A percentile compares a stretch with the other conserved stretches of the same genome.
phyloP scores from a whole-genome alignment of 306 rosid species.

The Oemleria cerasiformis region DNA sequence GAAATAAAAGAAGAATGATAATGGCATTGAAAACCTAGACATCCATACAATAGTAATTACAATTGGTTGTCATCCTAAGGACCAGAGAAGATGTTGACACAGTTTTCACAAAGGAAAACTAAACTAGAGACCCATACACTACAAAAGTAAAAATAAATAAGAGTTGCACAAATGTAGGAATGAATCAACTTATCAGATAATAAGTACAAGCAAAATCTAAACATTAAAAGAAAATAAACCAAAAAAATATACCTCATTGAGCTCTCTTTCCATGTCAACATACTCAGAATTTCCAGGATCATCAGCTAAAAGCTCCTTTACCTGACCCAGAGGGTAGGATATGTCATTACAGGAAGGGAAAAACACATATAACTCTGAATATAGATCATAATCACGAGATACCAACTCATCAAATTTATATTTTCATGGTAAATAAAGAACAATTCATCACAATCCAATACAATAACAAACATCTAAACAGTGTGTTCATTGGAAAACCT shows the following conservation, averaged over 20 bases:
- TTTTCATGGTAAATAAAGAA: not conserved
- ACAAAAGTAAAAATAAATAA: slow-evolving; percentile 2
- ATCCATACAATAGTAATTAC: slow-evolving; percentile 20
- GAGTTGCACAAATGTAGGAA: slow-evolving; percentile 7
- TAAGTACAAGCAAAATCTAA: not conserved
- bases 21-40: slow-evolving; percentile 33
- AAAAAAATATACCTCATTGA: slow-evolving; percentile 53
- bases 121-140: not conserved
- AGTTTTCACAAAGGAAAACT: slow-evolving; percentile 15
- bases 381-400: not conserved
- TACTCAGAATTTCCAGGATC: slow-evolving; percentile 79
- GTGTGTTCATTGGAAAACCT: not conserved
- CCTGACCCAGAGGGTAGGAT: slow-evolving; percentile 42
- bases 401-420: not conserved
- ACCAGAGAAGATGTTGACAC: slow-evolving; percentile 23
- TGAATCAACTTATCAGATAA: not conserved
- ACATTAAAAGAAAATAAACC: not conserved
- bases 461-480: not conserved
- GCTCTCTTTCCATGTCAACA: slow-evolving; percentile 94
- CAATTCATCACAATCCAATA: not conserved
- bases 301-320: slow-evolving; percentile 59
- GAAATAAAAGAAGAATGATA: slow-evolving; percentile 38
- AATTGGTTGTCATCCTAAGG: slow-evolving; percentile 21
- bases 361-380: not conserved
- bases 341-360: slow-evolving; percentile 6